Conservation (phyloP, 1,284 basidiomycete genomes). For the Trichosporon sp. region DNA sequence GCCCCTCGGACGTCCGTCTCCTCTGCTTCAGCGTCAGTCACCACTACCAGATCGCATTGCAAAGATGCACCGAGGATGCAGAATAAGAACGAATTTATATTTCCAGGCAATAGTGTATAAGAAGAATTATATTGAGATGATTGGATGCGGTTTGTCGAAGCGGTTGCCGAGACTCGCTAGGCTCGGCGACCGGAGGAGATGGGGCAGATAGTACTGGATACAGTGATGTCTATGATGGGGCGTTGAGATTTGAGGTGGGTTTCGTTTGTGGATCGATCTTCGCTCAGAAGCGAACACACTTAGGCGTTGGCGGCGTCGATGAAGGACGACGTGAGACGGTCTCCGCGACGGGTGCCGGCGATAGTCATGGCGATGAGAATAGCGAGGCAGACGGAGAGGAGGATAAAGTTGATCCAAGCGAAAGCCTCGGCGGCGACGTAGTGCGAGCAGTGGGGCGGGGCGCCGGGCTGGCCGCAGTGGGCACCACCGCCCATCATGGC, state of each 20-base stretch:
- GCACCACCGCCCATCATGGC: conserved; percentile 50
- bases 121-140: background rate
- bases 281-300: background rate
- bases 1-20: background rate
- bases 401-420: conserved; percentile 56
- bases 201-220: conserved; percentile 7
- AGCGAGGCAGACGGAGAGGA: conserved; percentile 47
- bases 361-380: conserved; percentile 43
- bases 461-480: conserved; percentile 36
- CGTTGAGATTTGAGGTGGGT: background rate
- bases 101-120: background rate
- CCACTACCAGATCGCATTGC: background rate
- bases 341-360: conserved; percentile 46
- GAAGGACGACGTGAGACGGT: conserved; percentile 38
- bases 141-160: conserved; percentile 7
- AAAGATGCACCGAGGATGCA: background rate
- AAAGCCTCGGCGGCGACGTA: conserved; percentile 55
- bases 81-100: conserved; percentile 13
- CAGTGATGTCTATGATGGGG: conserved; percentile 1
- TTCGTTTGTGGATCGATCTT: background rate
- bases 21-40: background rate
- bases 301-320: conserved; percentile 16
- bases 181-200: background rate
- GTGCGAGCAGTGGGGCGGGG: conserved; percentile 41
- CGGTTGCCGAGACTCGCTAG: background rate